Conservation (phyloP, 352 stramenopile species). For the Elongisporangium senticosum region DNA sequence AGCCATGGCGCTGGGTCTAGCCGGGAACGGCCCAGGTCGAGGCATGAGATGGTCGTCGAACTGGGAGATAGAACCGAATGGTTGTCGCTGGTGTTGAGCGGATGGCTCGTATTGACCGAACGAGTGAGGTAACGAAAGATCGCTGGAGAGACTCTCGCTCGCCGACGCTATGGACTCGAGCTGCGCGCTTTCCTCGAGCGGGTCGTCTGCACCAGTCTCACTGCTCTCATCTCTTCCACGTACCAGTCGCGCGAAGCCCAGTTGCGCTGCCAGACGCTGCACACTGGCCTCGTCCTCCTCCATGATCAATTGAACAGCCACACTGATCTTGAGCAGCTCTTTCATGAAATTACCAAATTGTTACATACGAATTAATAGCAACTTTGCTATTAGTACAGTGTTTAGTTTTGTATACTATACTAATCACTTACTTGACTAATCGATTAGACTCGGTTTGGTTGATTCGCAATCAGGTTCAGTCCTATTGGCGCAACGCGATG, state of each 20-base stretch:
- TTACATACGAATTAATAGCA: background rate
- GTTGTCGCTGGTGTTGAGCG: background rate
- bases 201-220: constrained; percentile 16
- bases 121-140: constrained; percentile 62
- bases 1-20: constrained; percentile 3
- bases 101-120: constrained; percentile 53
- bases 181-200: constrained; percentile 18
- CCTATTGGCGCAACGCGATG: too few species aligned
- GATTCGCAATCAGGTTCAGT: too few species aligned
- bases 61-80: constrained; percentile 20
- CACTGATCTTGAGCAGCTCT: background rate
- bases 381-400: background rate
- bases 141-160: constrained; percentile 64
- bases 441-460: too few species aligned
- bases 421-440: too few species aligned
- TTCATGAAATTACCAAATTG: background rate
- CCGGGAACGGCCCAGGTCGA: constrained; percentile 1
- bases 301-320: too few species aligned
- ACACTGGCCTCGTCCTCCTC: constrained; percentile 14
- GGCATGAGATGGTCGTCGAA: constrained; percentile 58
- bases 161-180: constrained; percentile 32
- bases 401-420: background rate
- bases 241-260: constrained; percentile 49
- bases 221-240: constrained; percentile 10
- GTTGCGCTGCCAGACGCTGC: constrained; percentile 36